phyloP scores from a whole-genome alignment of 208 protist species.

The Crithidia brevicula region DNA sequence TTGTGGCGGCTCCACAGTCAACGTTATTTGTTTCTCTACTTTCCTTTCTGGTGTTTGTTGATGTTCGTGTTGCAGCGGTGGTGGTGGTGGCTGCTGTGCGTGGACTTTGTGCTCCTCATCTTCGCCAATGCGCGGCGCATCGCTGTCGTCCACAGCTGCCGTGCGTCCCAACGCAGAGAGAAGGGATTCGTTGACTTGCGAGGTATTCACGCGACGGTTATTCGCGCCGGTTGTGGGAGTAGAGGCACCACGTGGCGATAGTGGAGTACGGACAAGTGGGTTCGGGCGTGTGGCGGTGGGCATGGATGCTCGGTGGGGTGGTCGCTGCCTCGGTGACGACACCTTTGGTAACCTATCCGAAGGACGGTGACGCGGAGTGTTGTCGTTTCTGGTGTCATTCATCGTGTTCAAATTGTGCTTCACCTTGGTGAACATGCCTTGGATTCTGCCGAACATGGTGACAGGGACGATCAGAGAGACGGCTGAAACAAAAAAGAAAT shows the following conservation, averaged over 20 bases:
- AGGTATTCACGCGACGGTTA: neutral
- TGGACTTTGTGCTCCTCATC: neutral
- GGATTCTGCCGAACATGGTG: slow-evolving; percentile 1
- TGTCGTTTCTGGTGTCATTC: neutral
- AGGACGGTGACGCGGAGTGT: too few species aligned
- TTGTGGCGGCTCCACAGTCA: too few species aligned
- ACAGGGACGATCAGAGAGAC: neutral
- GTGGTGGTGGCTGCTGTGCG: neutral
- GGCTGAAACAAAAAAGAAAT: neutral
- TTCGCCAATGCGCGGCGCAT: too few species aligned
- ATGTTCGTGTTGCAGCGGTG: neutral
- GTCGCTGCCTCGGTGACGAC: neutral
- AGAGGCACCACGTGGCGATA: neutral
- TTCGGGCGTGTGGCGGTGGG: neutral
- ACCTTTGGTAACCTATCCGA: neutral
- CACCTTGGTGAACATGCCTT: slow-evolving; percentile 6
- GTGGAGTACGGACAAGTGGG: neutral
- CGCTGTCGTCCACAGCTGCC: neutral
- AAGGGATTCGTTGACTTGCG: too few species aligned
- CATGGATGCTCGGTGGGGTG: neutral
- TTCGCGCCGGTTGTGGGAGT: neutral
- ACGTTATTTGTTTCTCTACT: too few species aligned
- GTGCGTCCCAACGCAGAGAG: neutral
- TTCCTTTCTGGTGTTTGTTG: too few species aligned
- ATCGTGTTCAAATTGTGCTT: neutral